Evolutionary conservation across 768 basidiomycete species (phyloP).

Genomic region (Boletus vermiculosoides): DNA sequence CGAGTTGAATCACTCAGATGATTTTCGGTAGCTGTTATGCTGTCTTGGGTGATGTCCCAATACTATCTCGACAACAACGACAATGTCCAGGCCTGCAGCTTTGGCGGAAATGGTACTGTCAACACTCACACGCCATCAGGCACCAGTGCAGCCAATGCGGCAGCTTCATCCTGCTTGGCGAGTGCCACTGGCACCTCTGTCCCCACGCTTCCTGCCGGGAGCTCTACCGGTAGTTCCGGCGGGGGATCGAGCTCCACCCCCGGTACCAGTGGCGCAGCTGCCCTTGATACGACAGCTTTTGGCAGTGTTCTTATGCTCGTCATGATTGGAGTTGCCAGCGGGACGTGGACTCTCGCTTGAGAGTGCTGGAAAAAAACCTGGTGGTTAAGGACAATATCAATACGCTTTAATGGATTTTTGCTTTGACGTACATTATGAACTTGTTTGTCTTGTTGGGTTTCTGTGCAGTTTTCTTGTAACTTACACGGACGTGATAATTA

Average conservation of each 20-base stretch:
- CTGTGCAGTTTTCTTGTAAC: constrained; percentile 2
- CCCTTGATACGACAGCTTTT: constrained; percentile 35
- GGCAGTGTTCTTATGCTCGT: constrained; percentile 37
- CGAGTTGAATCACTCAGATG: background rate
- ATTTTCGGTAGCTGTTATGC: constrained; percentile 56
- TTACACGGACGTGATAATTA: background rate
- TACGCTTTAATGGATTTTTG: background rate
- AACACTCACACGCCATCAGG: constrained; percentile 53
- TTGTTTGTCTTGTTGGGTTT: background rate
- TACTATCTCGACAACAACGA: constrained; percentile 68
- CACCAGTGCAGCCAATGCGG: constrained; percentile 49
- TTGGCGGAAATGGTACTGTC: constrained; percentile 81
- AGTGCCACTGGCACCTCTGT: constrained; percentile 62
- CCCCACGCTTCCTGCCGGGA: constrained; percentile 47
- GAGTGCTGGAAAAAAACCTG: background rate
- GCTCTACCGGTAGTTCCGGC: constrained; percentile 19
- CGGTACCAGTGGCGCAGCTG: constrained; percentile 22
- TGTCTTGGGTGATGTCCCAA: constrained; percentile 80
- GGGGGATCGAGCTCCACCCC: constrained; percentile 25
- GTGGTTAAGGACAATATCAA: background rate
- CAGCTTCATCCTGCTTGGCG: constrained; percentile 65
- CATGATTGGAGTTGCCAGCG: constrained; percentile 40
- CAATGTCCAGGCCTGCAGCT: constrained; percentile 66
- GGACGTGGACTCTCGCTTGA: constrained; percentile 41
- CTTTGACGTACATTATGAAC: background rate